Conservation (phyloP, 192 early-diverging fungal species). For the Phycomyces blakesleeanus region DNA sequence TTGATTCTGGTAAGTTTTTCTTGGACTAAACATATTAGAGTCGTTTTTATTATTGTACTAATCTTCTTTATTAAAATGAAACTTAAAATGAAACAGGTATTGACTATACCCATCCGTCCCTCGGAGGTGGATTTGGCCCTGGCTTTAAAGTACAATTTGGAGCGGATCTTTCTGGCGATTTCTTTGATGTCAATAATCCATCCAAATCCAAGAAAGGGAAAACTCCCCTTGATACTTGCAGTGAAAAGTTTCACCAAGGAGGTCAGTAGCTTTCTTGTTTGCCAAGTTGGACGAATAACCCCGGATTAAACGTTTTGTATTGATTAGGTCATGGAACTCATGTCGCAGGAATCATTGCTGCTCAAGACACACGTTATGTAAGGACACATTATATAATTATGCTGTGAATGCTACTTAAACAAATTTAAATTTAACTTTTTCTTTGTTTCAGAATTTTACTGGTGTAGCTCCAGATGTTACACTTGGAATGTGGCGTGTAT, state of each 20-base stretch:
- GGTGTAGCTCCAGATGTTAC: conserved; percentile 69
- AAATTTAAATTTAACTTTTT: too few relatives aligned
- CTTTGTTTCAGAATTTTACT: conserved; percentile 37
- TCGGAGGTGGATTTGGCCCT: conserved; percentile 62
- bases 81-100: conserved; percentile 24
- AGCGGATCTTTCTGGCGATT: conserved; percentile 63
- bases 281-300: too few relatives aligned
- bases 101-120: conserved; percentile 62
- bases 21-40: not conserved
- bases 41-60: not conserved
- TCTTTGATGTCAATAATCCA: conserved; percentile 22
- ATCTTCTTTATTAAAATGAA: conserved; percentile 4
- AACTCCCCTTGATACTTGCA: conserved; percentile 51
- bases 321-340: conserved; percentile 66
- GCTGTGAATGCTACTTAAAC: not conserved
- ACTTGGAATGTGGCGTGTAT: conserved; percentile 77
- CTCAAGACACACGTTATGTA: conserved; percentile 37
- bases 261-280: not conserved
- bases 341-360: conserved; percentile 60
- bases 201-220: conserved; percentile 22
- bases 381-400: conserved; percentile 3
- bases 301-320: too few relatives aligned
- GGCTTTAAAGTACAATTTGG: conserved; percentile 57
- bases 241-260: conserved; percentile 9
- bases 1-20: conserved; percentile 54